Evolutionary conservation across 768 basidiomycete genomes (phyloP).

Genomic region (Phallus indusiatus): DNA sequence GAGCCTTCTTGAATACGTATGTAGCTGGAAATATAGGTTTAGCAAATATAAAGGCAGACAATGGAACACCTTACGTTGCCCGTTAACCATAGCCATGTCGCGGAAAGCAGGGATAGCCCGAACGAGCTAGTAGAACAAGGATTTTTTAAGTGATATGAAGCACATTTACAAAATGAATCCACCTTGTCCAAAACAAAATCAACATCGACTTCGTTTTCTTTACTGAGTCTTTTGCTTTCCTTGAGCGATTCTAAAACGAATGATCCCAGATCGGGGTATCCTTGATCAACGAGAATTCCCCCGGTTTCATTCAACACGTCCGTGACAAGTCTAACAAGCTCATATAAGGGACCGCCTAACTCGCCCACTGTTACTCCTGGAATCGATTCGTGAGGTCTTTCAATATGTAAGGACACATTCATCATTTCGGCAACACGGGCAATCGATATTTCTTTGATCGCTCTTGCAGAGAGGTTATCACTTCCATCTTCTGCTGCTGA

Average conservation of each 20-base stretch:
- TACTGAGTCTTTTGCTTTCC: slow-evolving; percentile 32
- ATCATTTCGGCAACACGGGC: slow-evolving; percentile 64
- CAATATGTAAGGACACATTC: slow-evolving; percentile 58
- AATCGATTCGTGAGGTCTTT: slow-evolving; percentile 59
- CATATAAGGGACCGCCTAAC: slow-evolving; percentile 63
- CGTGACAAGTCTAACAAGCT: slow-evolving; percentile 61
- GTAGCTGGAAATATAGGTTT: slow-evolving; percentile 37
- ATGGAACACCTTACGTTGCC: slow-evolving; percentile 35
- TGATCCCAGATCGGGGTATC: slow-evolving; percentile 61
- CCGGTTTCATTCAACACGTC: slow-evolving; percentile 66
- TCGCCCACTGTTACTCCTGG: slow-evolving; percentile 66
- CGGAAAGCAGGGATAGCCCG: slow-evolving; percentile 72
- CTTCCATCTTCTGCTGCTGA: slow-evolving; percentile 43
- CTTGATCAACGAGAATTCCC: slow-evolving; percentile 42
- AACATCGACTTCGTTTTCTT: slow-evolving; percentile 28
- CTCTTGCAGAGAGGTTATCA: slow-evolving; percentile 56
- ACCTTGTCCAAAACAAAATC: slow-evolving; percentile 60
- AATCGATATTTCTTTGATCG: slow-evolving; percentile 45
- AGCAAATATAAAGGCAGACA: neutral
- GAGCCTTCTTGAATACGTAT: slow-evolving; percentile 84
- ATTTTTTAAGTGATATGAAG: slow-evolving; percentile 5
- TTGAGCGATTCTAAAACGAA: slow-evolving; percentile 66
- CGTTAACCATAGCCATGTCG: slow-evolving; percentile 64
- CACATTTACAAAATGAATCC: slow-evolving; percentile 15
- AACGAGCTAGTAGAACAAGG: slow-evolving; percentile 45